A percentile compares a stretch with the other conserved stretches of the same genome.
Evolutionary conservation across 306 rosid species (phyloP).

Genomic region (Sindora glabra): DNA sequence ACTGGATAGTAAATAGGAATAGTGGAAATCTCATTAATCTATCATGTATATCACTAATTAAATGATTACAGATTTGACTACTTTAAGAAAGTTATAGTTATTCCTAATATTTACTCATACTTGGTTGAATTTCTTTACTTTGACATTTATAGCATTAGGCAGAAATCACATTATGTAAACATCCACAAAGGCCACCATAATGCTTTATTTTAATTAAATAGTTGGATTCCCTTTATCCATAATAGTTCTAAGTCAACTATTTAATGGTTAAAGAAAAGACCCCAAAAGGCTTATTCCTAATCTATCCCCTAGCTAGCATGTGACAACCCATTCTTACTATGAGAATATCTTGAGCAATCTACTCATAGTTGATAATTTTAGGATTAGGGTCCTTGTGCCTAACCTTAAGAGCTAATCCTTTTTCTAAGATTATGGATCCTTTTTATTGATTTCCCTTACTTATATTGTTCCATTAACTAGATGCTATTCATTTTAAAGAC

Average conservation of each 20-base stretch:
- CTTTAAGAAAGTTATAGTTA: conserved; percentile 23
- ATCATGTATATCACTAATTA: conserved; percentile 67
- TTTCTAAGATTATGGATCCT: background rate
- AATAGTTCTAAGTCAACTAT: background rate
- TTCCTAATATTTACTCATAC: too few relatives aligned
- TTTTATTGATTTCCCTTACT: background rate
- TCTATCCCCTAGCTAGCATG: too few relatives aligned
- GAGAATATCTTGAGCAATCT: background rate
- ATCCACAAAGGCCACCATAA: background rate
- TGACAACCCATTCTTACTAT: too few relatives aligned
- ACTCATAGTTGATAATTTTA: background rate
- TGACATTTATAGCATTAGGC: background rate
- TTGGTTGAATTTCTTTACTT: background rate
- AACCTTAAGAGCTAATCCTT: background rate
- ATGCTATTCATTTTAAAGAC: background rate
- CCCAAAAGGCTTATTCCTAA: background rate
- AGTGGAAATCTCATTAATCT: conserved; percentile 42
- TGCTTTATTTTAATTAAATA: background rate
- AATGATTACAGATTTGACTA: conserved; percentile 14
- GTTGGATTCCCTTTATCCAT: background rate
- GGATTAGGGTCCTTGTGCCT: background rate
- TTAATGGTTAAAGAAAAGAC: too few relatives aligned
- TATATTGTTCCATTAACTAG: background rate
- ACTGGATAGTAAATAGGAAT: conserved; percentile 11
- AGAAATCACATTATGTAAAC: background rate